Percentiles rank a stretch among this genome's conserved stretches.
These are phyloP conservation scores for Pythium vanterpoolii DNA, from an alignment of 352 stramenopile genomes.

Conservation along the genomic window DNA sequence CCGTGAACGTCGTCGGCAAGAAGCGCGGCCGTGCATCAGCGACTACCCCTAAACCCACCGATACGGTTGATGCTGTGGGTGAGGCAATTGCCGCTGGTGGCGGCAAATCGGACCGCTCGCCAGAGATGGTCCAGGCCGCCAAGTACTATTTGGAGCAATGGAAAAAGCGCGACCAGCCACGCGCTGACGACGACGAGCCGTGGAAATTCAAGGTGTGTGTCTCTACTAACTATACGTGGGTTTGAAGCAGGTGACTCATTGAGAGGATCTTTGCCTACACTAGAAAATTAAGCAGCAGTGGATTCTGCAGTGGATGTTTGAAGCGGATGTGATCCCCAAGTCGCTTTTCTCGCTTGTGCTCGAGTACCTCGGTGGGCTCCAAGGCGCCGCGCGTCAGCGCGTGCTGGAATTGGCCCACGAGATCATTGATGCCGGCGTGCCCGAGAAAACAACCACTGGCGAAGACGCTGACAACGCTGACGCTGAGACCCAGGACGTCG, in stretches of 20 bases:
- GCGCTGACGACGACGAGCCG: constrained; percentile 44
- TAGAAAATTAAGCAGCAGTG: constrained; percentile 81
- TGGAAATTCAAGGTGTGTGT: constrained; percentile 80
- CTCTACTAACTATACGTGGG: neutral
- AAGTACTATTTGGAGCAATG: constrained; percentile 83
- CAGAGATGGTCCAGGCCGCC: constrained; percentile 76
- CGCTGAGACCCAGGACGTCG: constrained; percentile 41
- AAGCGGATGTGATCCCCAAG: constrained; percentile 76
- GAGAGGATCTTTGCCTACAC: neutral
- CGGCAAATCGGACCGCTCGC: constrained; percentile 66
- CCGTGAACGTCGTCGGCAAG: constrained; percentile 28
- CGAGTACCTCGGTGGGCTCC: constrained; percentile 68
- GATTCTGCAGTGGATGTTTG: constrained; percentile 82
- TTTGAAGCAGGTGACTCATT: constrained; percentile 3
- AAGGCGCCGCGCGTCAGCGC: constrained; percentile 63
- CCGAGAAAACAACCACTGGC: constrained; percentile 43
- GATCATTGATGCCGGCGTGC: constrained; percentile 64
- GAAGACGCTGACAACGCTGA: constrained; percentile 38
- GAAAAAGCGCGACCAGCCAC: constrained; percentile 53
- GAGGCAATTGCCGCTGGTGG: constrained; percentile 23
- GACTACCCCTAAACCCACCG: constrained; percentile 5
- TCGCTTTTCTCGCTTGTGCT: constrained; percentile 74
- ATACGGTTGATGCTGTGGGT: constrained; percentile 16
- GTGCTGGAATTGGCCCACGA: constrained; percentile 66
- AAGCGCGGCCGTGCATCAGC: constrained; percentile 37